Evolutionary conservation across 2,329 filamentous ascomycete species (phyloP).

Genomic region (Alternaria metachromatica): DNA sequence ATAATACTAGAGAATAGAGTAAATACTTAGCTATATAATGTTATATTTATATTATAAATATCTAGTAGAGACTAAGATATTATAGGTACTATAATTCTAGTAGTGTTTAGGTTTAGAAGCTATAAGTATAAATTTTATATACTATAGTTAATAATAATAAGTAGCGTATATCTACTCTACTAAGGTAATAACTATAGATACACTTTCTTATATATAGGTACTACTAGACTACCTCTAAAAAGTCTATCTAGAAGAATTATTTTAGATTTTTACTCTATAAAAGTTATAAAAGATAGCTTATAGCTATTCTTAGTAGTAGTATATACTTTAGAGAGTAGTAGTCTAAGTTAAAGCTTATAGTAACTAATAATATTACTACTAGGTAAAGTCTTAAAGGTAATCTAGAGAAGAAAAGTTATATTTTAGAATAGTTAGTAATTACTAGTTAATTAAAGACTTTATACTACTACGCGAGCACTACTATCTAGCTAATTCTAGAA

Average conservation of each 20-base stretch:
- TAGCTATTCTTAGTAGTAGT: neutral
- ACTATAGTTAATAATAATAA: constrained; percentile 2
- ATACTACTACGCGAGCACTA: too few relatives aligned
- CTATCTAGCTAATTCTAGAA: too few relatives aligned
- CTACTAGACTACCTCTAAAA: neutral
- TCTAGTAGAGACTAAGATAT: neutral
- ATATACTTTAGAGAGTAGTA: neutral
- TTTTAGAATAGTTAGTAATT: neutral
- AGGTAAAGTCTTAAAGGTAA: constrained; percentile 4
- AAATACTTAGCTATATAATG: neutral
- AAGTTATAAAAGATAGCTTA: neutral
- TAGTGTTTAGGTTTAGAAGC: neutral
- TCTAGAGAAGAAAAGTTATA: constrained; percentile 2
- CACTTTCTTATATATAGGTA: constrained; percentile 5
- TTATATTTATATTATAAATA: neutral
- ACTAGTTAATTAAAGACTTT: too few relatives aligned
- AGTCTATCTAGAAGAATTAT: constrained; percentile 2
- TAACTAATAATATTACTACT: neutral
- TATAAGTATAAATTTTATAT: neutral
- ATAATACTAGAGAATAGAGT: constrained; percentile 3
- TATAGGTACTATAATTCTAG: neutral
- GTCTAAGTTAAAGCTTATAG: neutral
- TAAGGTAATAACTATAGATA: constrained; percentile 2
- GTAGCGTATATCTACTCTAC: neutral
- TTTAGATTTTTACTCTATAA: neutral